Percentiles rank a stretch among this genome's conserved stretches.
Evolutionary conservation across 176 grass and related monocot genomes (phyloP).

Genomic region (Carex scoparia): DNA sequence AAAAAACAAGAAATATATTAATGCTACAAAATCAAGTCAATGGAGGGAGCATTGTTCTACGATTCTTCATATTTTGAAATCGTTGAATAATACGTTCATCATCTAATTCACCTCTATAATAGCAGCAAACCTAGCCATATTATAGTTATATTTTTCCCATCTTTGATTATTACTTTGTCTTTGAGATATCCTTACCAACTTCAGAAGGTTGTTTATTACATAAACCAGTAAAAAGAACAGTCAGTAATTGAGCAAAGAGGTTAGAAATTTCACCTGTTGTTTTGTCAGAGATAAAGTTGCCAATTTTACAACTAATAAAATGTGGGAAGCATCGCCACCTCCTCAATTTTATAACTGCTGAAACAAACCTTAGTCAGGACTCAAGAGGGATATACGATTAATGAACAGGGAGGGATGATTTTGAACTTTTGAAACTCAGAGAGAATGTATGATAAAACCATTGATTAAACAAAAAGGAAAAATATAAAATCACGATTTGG

Average conservation of each 20-base stretch:
- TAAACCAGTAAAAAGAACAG: neutral
- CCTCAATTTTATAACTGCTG: neutral
- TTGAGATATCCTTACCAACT: neutral
- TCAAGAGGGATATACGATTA: neutral
- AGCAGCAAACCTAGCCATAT: neutral
- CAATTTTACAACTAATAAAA: slow-evolving; percentile 35
- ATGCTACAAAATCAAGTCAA: no score
- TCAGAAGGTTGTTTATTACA: neutral
- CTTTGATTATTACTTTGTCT: neutral
- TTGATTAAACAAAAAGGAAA: neutral
- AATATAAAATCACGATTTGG: neutral
- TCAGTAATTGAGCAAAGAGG: slow-evolving; percentile 1
- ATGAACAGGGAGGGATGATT: neutral
- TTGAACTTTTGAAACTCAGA: neutral
- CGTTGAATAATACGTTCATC: no score
- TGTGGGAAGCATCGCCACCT: neutral
- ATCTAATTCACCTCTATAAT: no score
- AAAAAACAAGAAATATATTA: no score
- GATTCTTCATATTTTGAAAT: no score
- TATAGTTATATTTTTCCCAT: neutral
- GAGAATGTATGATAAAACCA: neutral
- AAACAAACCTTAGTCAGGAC: neutral
- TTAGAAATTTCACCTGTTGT: slow-evolving; percentile 48
- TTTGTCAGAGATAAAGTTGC: slow-evolving; percentile 76
- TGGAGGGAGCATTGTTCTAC: no score